phyloP scores from a whole-genome alignment of 331 rosid genomes.

The Acacia pycnantha region DNA sequence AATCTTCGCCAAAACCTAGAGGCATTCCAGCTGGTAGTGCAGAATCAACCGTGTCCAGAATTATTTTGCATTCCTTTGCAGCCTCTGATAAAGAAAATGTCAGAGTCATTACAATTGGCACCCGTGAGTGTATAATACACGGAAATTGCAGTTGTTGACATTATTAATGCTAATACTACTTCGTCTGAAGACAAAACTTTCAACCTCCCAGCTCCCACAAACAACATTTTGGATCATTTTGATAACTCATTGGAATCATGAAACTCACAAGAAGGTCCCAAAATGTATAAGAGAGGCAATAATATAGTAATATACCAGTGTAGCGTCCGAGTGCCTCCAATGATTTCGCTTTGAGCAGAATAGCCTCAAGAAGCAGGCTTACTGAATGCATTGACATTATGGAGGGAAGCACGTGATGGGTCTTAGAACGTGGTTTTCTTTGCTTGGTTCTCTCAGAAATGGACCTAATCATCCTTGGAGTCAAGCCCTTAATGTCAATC shows the following conservation, averaged over 20 bases:
- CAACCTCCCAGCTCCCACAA: not conserved
- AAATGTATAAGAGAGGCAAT: conserved; percentile 13
- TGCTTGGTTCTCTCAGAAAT: conserved; percentile 63
- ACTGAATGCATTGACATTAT: conserved; percentile 91
- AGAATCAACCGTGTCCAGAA: conserved; percentile 78
- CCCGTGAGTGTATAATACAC: not conserved
- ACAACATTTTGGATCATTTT: conserved; percentile 6
- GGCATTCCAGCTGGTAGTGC: conserved; percentile 83
- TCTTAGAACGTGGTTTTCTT: conserved; percentile 54
- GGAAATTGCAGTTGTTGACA: not conserved
- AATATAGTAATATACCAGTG: conserved; percentile 47
- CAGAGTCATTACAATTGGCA: conserved; percentile 12
- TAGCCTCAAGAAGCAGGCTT: conserved; percentile 92
- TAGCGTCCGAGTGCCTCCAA: conserved; percentile 70
- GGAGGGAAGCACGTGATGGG: conserved; percentile 43
- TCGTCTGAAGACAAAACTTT: not conserved
- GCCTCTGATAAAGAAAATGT: conserved; percentile 57
- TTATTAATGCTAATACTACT: conserved; percentile 10
- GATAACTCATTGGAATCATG: conserved; percentile 13
- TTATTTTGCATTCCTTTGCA: conserved; percentile 79
- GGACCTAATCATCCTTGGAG: conserved; percentile 79
- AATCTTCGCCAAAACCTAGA: conserved; percentile 59
- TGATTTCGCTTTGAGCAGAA: conserved; percentile 83
- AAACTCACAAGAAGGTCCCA: conserved; percentile 1
- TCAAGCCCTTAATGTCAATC: conserved; percentile 59